Evolutionary conservation across 2,329 filamentous ascomycete species (phyloP), one percentile per base, ranked within the genome.

Genomic region (Emmonsiellopsis sp.): DNA sequence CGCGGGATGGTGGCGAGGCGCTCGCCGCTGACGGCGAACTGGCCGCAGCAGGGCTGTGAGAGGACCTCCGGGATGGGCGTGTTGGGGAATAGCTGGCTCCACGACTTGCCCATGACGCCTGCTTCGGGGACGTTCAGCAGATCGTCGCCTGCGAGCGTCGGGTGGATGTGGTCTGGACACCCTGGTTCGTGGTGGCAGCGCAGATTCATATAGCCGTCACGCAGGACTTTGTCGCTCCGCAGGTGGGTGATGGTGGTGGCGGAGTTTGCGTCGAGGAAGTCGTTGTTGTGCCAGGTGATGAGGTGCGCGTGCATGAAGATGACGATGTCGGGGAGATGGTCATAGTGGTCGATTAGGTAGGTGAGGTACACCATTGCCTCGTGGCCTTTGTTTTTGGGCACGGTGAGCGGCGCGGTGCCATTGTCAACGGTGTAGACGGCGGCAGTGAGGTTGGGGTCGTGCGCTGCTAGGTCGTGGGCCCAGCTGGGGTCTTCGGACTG

Each of bases 281-380:
- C 71, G 59, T 80, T 77, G 60, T 83, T 82, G 65, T 84, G 81
- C 80, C 80, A 83, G 32, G 77, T 76, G 46, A 61, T 68, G 58
- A 72, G 74, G 52, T 80, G 77, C 39, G 77, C 73, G 65, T 84
- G 81, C 68, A 80, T 77, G 66, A 84, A 84, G 50, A 82, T 73
- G 43, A 76, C 69, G n/a, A 81, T 74, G 58, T 83, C 80, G 2
- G 80, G 74, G 3, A 84, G 72, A 8, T 75, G 65, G 44, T 81
- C 68, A 64, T 84, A 84, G 62, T 81, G 72, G 56, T 84, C 79
- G 61, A 84, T 80, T 54, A 84, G 77, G 64, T 80, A 83, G 42
- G 78, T 79, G 43, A 84, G 69, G 63, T 84, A 84, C 9, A 74
- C 71, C 74, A 83, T 82, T 27, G 78, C 78, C 64, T 84, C 81